phyloP scores from a whole-genome alignment of 495 filamentous ascomycete species.

The Entonaema liquescens region DNA sequence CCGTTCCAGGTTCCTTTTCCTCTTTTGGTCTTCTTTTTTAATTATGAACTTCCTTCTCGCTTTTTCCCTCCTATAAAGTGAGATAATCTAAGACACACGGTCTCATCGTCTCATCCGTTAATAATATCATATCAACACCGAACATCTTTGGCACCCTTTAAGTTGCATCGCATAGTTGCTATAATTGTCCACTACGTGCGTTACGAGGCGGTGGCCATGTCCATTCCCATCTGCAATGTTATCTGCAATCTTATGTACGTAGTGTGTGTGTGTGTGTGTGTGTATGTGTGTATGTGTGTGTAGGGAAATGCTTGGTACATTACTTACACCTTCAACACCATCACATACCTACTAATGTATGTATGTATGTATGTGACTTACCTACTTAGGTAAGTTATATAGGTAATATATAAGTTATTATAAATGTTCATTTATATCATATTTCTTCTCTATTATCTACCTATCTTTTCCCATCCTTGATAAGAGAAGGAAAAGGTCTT shows the following conservation, averaged over 20 bases:
- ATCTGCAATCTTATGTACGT: constrained; percentile 20
- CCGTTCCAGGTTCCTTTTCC: not conserved
- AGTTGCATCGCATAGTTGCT: constrained; percentile 42
- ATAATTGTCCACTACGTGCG: constrained; percentile 34
- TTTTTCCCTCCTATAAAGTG: not conserved
- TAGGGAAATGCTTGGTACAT: not conserved
- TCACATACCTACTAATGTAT: not conserved
- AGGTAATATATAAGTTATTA: too few relatives aligned
- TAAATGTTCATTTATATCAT: too few relatives aligned
- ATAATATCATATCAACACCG: constrained; percentile 38
- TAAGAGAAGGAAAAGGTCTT: too few relatives aligned
- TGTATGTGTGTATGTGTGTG: constrained; percentile 4
- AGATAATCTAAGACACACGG: constrained; percentile 23
- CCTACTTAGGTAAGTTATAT: too few relatives aligned
- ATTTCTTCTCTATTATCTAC: too few relatives aligned
- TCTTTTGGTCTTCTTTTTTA: not conserved
- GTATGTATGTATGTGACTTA: too few relatives aligned
- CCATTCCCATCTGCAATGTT: not conserved
- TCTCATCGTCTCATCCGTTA: constrained; percentile 42
- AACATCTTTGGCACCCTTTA: constrained; percentile 35
- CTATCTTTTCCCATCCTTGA: too few relatives aligned
- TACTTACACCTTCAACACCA: constrained; percentile 1
- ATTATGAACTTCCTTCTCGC: not conserved
- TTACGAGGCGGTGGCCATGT: constrained; percentile 30
- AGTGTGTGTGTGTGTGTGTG: not conserved